A percentile compares a stretch with the other conserved stretches of the same genome.
These are phyloP conservation scores for Picea abies DNA, from an alignment of 83 land plant genomes.

Conservation along the genomic window DNA sequence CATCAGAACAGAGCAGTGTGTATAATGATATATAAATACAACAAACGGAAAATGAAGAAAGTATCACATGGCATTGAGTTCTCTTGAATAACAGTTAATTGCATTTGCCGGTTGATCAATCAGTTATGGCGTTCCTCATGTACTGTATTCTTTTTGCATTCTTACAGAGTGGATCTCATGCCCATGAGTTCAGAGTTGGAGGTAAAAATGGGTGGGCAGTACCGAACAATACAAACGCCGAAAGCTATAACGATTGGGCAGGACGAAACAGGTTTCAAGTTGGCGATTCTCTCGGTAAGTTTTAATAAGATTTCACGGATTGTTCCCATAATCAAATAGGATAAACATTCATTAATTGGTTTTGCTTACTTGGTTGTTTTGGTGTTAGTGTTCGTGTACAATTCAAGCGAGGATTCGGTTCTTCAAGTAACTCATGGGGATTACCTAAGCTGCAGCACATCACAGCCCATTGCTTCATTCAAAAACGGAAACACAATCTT, in stretches of 20 bases:
- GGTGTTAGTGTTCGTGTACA: constrained; percentile 25
- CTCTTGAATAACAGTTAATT: no score
- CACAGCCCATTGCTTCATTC: constrained; percentile 18
- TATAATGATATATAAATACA: no score
- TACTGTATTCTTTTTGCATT: background rate
- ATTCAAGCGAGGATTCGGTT: constrained; percentile 10
- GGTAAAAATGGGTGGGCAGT: background rate
- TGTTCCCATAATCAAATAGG: no score
- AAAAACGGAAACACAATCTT: constrained; percentile 16
- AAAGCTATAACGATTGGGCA: constrained; percentile 54
- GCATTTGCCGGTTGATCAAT: no score
- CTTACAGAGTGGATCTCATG: background rate
- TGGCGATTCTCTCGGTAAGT: constrained; percentile 34
- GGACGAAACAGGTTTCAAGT: constrained; percentile 37
- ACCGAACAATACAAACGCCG: constrained; percentile 26
- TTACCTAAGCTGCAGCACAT: constrained; percentile 27
- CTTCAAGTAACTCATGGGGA: background rate
- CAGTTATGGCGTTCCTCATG: no score
- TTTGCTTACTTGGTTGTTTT: no score
- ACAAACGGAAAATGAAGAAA: no score
- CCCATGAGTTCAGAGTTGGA: background rate
- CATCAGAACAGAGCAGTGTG: no score
- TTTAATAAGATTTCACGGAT: no score
- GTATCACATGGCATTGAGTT: no score
- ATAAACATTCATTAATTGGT: no score